Evolutionary conservation across 441 rosid species (phyloP), one percentile per base, ranked within the genome.

Genomic region (Croton setiger): DNA sequence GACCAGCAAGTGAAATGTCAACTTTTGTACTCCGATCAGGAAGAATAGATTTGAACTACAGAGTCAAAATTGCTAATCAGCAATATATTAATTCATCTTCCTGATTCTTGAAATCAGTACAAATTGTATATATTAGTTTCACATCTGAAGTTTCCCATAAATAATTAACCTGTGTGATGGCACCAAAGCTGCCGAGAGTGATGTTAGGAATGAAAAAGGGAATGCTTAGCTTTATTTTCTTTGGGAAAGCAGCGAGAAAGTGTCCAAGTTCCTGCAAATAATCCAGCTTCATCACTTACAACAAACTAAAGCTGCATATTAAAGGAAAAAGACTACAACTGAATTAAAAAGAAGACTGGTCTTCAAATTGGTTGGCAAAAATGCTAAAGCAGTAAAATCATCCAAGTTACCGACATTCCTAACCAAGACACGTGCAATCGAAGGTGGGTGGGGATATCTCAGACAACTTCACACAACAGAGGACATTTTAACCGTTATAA

Each of bases 181-280:
- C 97, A 68, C 97, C 97, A 78, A 94, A 94, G 80, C 99, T 94
- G 47, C 99, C 99, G 69, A 94, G 97, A 31, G 97, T 94, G 48
- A 90, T 91, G 82, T 94, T 91, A 53, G 97, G 99, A 80, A 94
- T 88, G 81, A 92, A 88, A 79, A 76, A 94, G 44, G 99, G 99
- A 77, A 94, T 91, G 86, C 97, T 92, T 72, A 94, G 85, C 66
- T 90, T 92, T 66, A 92, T 97, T 85, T 87, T 90, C 84, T 87
- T 94, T 0, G 97, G 98, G 72, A 88, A 87, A 70, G 97, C 98
- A 74, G 91, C 93, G 70, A 94, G 77, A 83, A 87, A 81, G 76
- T 91, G 98, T 56, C 97, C 97, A 64, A 94, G 81, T 76, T 94
- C 97, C 98, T 94, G 88, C 80, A 82, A 63, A 47, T 53, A 75